A percentile compares a stretch with the other conserved stretches of the same genome.
Evolutionary conservation across 2,329 filamentous ascomycete species (phyloP).

Genomic region (Colletotrichum cereale): DNA sequence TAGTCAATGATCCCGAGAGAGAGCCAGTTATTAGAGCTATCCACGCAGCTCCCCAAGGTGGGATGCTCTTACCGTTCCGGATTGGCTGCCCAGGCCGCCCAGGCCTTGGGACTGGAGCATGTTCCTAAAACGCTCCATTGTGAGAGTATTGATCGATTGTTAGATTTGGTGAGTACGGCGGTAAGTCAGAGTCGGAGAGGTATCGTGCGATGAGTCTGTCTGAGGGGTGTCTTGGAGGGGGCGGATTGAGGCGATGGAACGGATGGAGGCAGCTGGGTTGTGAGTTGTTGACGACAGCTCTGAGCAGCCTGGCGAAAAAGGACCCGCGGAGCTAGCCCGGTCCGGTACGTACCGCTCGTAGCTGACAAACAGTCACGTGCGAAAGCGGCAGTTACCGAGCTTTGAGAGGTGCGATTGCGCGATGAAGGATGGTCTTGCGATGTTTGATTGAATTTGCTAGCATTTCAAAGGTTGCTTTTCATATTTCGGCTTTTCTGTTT

Average conservation of each 20-base stretch:
- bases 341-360: conserved; percentile 7
- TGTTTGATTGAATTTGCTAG: not conserved
- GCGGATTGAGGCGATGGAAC: conserved; percentile 33
- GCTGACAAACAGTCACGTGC: conserved; percentile 37
- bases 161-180: not conserved
- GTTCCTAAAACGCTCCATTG: conserved; percentile 92
- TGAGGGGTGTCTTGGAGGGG: conserved; percentile 9
- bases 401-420: not conserved
- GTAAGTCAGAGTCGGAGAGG: not conserved
- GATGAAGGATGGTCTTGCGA: too few species aligned
- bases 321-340: conserved; percentile 42
- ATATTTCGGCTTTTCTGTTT: not conserved
- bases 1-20: not conserved
- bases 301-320: conserved; percentile 48
- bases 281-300: conserved; percentile 49
- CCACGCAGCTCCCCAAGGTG: conserved; percentile 32
- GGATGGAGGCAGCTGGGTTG: conserved; percentile 39
- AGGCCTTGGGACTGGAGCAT: conserved; percentile 85
- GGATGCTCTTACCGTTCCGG: conserved; percentile 68
- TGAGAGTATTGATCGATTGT: conserved; percentile 40
- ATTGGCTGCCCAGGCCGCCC: conserved; percentile 70
- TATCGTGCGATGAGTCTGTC: conserved; percentile 8
- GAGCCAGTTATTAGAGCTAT: conserved; percentile 7
- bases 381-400: not conserved
- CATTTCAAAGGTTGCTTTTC: not conserved